Evolutionary conservation across 352 stramenopile genomes (phyloP), one percentile per base, ranked within the genome.

Genomic region (Blastocystis sp.): DNA sequence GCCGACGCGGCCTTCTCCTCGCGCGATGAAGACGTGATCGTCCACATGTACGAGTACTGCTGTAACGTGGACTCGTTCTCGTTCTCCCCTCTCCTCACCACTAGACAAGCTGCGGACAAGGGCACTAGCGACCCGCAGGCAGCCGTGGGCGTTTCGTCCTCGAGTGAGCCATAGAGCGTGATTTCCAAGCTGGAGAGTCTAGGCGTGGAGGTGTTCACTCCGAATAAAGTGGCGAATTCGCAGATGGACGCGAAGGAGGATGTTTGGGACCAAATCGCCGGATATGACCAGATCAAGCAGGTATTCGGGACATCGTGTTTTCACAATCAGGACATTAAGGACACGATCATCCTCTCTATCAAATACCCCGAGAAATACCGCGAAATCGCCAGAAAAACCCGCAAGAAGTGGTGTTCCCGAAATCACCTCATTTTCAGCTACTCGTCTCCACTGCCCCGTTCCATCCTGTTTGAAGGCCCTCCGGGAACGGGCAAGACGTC

Each of bases 401-500:
- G 94, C 6, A 93, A 91, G 52, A 92, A 93, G 28, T 97, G 89
- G 81, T 94, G 96, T 65, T 95, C 91, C 90, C 96, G 19, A 17
- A 54, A 4, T 14, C 14, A 4, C 3, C 7, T 76, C 19, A 76
- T 9, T 4, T 76, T 96, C 81, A 93, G 94, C 0, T 94, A 94
- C 17, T 59, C 74, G 2, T 84, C 19, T 52, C 74, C 74, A 2
- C 34, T 84, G 40, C 74, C 74, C 17, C 92, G 94, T 40, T 93
- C 94, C 3, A 92, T 97, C 14, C 90, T 98, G 1, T 97, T 98
- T 87, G 94, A 97, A 91, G 95, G 95, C 0, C 95, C 95, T 10
- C 94, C 95, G 7, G 95, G 95, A n/a, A 97, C 94, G 2, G 95
- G 95, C 64, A 97, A 97, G 90, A 98, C 95, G 10, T 89, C 96